Conservation (phyloP, 108 stramenopile species). For the Skeletonema menzelii region DNA sequence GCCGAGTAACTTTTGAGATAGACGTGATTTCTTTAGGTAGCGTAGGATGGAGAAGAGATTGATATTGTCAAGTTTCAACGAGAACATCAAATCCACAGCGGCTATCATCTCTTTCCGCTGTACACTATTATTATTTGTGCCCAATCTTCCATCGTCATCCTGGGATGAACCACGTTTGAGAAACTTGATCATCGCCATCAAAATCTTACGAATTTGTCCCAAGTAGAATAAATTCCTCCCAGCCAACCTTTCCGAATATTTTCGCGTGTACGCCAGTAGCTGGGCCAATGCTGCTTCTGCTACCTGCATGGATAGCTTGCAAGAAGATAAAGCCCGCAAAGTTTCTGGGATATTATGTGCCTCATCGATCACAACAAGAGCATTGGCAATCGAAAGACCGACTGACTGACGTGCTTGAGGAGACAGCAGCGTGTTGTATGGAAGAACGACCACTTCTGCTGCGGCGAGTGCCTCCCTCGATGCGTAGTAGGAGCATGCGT, state of each 20-base stretch:
- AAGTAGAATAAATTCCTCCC: conserved; percentile 80
- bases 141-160: conserved; percentile 10
- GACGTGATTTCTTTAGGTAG: conserved; percentile 81
- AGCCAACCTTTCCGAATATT: conserved; percentile 61
- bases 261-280: conserved; percentile 51
- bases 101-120: conserved; percentile 60
- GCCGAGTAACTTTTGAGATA: conserved; percentile 90
- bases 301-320: conserved; percentile 48
- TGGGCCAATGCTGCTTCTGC: conserved; percentile 58
- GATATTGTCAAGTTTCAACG: conserved; percentile 81
- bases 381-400: conserved; percentile 72
- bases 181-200: conserved; percentile 64
- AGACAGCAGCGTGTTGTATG: conserved; percentile 87
- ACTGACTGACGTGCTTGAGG: conserved; percentile 66
- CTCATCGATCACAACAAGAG: conserved; percentile 94
- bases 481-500: conserved; percentile 96
- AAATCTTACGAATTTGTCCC: conserved; percentile 76
- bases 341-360: conserved; percentile 97
- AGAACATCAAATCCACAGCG: conserved; percentile 80
- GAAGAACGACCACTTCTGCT: conserved; percentile 93
- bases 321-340: conserved; percentile 56
- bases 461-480: conserved; percentile 71
- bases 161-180: conserved; percentile 28
- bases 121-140: not conserved
- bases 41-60: conserved; percentile 91